phyloP scores from a whole-genome alignment of 768 basidiomycete genomes.

The Macrolepiota dolichaula region DNA sequence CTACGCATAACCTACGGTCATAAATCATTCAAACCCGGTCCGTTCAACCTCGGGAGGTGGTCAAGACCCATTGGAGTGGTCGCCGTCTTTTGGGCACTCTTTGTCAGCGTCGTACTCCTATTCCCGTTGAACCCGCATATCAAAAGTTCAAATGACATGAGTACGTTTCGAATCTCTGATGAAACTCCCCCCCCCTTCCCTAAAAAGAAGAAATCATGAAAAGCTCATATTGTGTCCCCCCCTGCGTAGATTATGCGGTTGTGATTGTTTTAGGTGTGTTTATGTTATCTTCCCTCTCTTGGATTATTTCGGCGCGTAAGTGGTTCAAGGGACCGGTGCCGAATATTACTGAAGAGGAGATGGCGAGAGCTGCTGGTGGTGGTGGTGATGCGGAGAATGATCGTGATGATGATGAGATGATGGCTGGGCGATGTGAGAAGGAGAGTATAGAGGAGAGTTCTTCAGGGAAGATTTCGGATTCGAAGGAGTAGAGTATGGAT shows the following conservation, averaged over 20 bases:
- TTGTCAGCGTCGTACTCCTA: conserved; percentile 29
- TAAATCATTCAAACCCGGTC: conserved; percentile 28
- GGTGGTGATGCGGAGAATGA: too few species aligned
- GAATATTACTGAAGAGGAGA: conserved; percentile 35
- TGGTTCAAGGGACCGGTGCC: conserved; percentile 70
- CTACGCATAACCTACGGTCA: conserved; percentile 32
- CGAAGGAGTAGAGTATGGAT: too few species aligned
- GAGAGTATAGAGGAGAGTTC: too few species aligned
- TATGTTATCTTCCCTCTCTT: conserved; percentile 58
- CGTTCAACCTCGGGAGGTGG: conserved; percentile 30
- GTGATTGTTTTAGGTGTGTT: conserved; percentile 66
- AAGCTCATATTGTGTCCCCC: too few species aligned
- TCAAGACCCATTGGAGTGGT: conserved; percentile 26
- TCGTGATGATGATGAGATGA: too few species aligned
- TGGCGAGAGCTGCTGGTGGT: conserved; percentile 3
- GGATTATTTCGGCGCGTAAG: conserved; percentile 63
- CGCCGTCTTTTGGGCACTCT: conserved; percentile 27
- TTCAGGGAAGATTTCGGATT: too few species aligned
- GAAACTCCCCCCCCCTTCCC: too few species aligned
- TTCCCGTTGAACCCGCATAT: conserved; percentile 26
- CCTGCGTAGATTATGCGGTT: conserved; percentile 56
- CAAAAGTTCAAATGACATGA: conserved; percentile 25
- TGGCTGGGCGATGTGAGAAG: too few species aligned
- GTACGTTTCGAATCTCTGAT: conserved; percentile 19
- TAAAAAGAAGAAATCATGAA: too few species aligned